These are phyloP conservation scores for Canavalia gladiata DNA, from an alignment of 306 rosid genomes.

Conservation along the genomic window DNA sequence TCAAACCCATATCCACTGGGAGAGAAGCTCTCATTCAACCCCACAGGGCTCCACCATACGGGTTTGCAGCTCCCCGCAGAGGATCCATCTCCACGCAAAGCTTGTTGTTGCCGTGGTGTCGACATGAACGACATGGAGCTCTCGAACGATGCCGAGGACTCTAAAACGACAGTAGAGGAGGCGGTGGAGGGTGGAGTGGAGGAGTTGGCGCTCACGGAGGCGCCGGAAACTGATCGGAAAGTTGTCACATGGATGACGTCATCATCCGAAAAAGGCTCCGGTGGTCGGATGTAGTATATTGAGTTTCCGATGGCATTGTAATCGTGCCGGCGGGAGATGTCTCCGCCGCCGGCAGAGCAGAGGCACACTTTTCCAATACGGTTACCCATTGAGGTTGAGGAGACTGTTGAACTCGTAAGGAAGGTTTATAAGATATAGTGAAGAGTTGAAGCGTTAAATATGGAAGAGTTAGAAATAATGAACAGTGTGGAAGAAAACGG, in stretches of 20 bases:
- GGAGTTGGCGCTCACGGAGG: constrained; percentile 90
- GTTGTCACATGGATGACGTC: constrained; percentile 54
- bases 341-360: constrained; percentile 57
- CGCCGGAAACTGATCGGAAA: constrained; percentile 83
- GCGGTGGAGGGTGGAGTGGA: constrained; percentile 85
- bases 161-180: constrained; percentile 32
- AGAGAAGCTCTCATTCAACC: constrained; percentile 53
- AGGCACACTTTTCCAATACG: constrained; percentile 46
- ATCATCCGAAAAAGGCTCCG: constrained; percentile 45
- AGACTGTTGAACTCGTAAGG: background rate
- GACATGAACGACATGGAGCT: constrained; percentile 65
- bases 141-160: constrained; percentile 62
- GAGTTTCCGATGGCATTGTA: constrained; percentile 55
- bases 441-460: background rate
- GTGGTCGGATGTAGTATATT: constrained; percentile 60
- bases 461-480: background rate
- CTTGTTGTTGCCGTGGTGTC: constrained; percentile 53
- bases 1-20: constrained; percentile 39
- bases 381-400: constrained; percentile 58
- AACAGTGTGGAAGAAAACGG: background rate
- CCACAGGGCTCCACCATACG: constrained; percentile 47
- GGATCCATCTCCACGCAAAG: constrained; percentile 45
- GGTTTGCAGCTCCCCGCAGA: constrained; percentile 37
- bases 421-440: background rate
- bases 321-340: constrained; percentile 51